Evolutionary conservation across 2,329 filamentous ascomycete species (phyloP), one percentile per base, ranked within the genome.

Genomic region (Lachnellula occidentalis): DNA sequence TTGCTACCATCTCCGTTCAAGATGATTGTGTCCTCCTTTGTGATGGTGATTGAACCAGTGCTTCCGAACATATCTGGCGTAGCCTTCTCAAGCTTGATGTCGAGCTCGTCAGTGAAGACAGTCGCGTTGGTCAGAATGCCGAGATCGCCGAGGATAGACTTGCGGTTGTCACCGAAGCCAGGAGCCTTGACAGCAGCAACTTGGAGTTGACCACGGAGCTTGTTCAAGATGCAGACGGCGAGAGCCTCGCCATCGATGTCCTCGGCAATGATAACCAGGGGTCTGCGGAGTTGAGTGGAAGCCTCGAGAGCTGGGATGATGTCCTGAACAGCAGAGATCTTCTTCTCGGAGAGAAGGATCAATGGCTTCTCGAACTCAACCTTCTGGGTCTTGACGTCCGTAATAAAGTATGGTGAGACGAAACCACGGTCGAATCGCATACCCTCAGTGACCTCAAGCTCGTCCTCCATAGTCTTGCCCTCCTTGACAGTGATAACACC

Each of bases 401-500:
- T 99, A 80, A 99, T 99, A 82, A 99, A 99, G 86, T 99, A 99
- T 66, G 94, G 92, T 24, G 94, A 99, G 72, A 96, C 92, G 76
- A 88, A 99, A 61, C 94, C 94, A 71, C 94, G 92, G 83, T 99
- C 94, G 78, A 99, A 99, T 75, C 94, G 91, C 94, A 99, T 99
- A 73, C 94, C 94, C 86, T 99, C 94, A 57, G 94, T 99, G 59
- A 99, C 86, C 79, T 99, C 94, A 54, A 99, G 87, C 84, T 99
- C 94, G 67, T 99, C 94, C 69, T 89, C 85, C 71, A 95, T 87
- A 58, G 94, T 97, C 88, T 97, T 99, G 73, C 94, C 94, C 82
- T 99, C 94, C 87, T 99, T 99, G 71, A 97, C 92, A 56, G 94
- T 99, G 74, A 99, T 99, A 70, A 99, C 94, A 81, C 94, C 94